Evolutionary conservation across 1,284 basidiomycete genomes (phyloP).

Genomic region (Microbotryum scabiosae): DNA sequence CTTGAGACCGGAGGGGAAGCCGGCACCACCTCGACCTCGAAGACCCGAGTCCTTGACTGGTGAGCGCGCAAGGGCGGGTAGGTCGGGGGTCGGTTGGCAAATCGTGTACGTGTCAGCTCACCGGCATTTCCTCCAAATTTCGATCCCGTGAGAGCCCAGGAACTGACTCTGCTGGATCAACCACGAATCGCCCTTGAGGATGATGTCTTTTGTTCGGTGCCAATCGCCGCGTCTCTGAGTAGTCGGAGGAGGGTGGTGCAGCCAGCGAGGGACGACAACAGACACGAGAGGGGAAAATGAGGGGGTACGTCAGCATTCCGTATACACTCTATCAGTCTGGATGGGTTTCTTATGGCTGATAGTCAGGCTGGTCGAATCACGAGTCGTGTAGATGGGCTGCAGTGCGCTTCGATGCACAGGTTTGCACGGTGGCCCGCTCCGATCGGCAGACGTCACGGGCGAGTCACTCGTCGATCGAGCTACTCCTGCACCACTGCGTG

Average conservation of each 20-base stretch:
- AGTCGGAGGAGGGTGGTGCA: not conserved
- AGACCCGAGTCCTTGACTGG: slow-evolving; percentile 88
- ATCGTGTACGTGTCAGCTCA: no score
- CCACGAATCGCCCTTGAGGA: slow-evolving; percentile 93
- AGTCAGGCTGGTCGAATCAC: not conserved
- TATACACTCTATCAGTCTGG: not conserved
- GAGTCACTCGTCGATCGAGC: no score
- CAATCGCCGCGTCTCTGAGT: slow-evolving; percentile 82
- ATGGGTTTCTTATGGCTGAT: not conserved
- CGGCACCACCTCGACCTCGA: slow-evolving; percentile 91
- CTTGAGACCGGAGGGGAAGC: slow-evolving; percentile 94
- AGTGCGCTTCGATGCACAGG: not conserved
- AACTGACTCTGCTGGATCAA: slow-evolving; percentile 61
- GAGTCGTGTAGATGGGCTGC: not conserved
- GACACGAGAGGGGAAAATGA: not conserved
- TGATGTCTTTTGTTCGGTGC: slow-evolving; percentile 93
- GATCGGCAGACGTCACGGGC: no score
- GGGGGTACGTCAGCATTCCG: not conserved
- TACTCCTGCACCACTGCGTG: not conserved
- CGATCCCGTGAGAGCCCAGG: no score
- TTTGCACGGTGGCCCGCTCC: no score
- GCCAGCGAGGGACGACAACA: not conserved
- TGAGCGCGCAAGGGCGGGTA: slow-evolving; percentile 37
- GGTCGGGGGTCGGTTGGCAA: no score
- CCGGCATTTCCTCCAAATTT: no score